These are phyloP conservation scores for Skeletonema costatum DNA, from an alignment of 108 stramenopile genomes.

Conservation along the genomic window DNA sequence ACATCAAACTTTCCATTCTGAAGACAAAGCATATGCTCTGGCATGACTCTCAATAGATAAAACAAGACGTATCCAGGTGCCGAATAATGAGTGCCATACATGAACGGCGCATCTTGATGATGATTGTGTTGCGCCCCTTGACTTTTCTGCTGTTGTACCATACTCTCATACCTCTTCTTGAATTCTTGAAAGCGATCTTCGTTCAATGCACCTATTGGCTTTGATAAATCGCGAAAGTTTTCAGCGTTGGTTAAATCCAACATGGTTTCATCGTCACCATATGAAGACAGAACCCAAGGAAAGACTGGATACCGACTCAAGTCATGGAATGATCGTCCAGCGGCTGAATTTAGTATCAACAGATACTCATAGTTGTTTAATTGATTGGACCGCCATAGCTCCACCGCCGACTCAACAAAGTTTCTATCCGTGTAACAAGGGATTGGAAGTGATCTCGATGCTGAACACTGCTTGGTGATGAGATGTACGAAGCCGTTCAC, in stretches of 20 bases:
- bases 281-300: constrained; percentile 96
- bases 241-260: constrained; percentile 49
- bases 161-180: constrained; percentile 76
- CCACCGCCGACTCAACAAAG: constrained; percentile 67
- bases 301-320: constrained; percentile 98
- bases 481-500: constrained; percentile 76
- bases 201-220: constrained; percentile 96
- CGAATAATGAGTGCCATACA: constrained; percentile 97
- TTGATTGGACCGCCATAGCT: constrained; percentile 64
- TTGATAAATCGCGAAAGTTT: constrained; percentile 92
- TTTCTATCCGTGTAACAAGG: constrained; percentile 80
- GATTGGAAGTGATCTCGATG: constrained; percentile 13
- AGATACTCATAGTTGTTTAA: constrained; percentile 96
- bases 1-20: constrained; percentile 98
- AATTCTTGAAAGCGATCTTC: constrained; percentile 88
- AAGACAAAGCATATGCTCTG: constrained; percentile 97
- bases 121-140: constrained; percentile 14
- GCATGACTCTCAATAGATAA: constrained; percentile 94
- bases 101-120: constrained; percentile 67
- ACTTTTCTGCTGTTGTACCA: constrained; percentile 54
- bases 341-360: constrained; percentile 91
- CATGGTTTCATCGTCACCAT: constrained; percentile 41
- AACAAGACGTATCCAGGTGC: constrained; percentile 98
- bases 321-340: constrained; percentile 93
- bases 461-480: constrained; percentile 42